These are phyloP conservation scores for Fonsecaea erecta DNA, from an alignment of 2,329 filamentous ascomycete genomes.

Conservation along the genomic window DNA sequence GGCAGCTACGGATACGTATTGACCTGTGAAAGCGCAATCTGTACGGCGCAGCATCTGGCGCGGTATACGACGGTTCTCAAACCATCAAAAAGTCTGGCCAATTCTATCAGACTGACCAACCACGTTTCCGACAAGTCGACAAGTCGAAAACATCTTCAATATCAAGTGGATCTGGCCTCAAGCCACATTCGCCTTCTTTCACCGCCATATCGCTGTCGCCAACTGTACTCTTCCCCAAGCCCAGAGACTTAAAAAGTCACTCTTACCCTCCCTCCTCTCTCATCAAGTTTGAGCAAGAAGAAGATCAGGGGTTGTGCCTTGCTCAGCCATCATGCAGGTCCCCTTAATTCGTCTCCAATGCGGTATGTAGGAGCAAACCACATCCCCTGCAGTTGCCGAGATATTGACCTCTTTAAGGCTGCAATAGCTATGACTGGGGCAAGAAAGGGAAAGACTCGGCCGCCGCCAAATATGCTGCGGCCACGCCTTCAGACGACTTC, in stretches of 20 bases:
- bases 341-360: constrained; percentile 77
- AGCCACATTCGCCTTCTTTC: constrained; percentile 23
- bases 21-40: not conserved
- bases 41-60: not conserved
- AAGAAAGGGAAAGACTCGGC: constrained; percentile 88
- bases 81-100: constrained; percentile 18
- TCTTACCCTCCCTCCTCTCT: not conserved
- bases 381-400: not conserved
- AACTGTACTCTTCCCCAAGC: not conserved
- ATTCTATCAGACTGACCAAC: constrained; percentile 12
- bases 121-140: constrained; percentile 25
- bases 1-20: not conserved
- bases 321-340: constrained; percentile 64
- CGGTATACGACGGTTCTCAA: not conserved
- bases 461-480: constrained; percentile 85
- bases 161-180: constrained; percentile 10
- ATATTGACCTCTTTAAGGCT: constrained; percentile 60
- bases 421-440: constrained; percentile 99
- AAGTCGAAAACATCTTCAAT: constrained; percentile 8
- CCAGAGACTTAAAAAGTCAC: not conserved
- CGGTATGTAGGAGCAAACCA: constrained; percentile 51
- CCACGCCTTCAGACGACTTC: constrained; percentile 76
- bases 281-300: not conserved
- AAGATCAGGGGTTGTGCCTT: not conserved
- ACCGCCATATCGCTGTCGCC: constrained; percentile 22